A percentile compares a stretch with the other conserved stretches of the same genome.
Evolutionary conservation across 805 yeast species (phyloP).

Genomic region (Saturnispora sanitii): DNA sequence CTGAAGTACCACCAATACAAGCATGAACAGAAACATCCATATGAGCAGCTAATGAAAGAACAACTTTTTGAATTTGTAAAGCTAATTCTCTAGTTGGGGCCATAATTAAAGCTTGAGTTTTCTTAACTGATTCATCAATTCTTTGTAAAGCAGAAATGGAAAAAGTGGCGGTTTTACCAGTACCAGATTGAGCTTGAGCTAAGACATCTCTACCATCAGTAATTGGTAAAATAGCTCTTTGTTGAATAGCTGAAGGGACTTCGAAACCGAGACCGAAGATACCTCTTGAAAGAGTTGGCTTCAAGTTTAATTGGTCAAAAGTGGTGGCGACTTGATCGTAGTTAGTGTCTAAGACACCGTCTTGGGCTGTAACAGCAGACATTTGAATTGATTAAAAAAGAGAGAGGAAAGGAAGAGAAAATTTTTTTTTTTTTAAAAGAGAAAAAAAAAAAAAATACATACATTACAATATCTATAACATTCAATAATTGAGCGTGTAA

Average conservation of each 20-base stretch:
- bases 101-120: constrained; percentile 86
- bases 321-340: constrained; percentile 41
- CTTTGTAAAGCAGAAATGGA: constrained; percentile 52
- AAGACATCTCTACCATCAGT: constrained; percentile 63
- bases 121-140: constrained; percentile 60
- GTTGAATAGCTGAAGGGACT: constrained; percentile 74
- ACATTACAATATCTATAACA: background rate
- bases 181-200: constrained; percentile 86
- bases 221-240: constrained; percentile 70
- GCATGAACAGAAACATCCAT: constrained; percentile 90
- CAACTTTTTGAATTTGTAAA: constrained; percentile 89
- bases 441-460: background rate
- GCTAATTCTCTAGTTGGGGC: constrained; percentile 99
- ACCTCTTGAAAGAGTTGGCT: constrained; percentile 51
- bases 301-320: constrained; percentile 68
- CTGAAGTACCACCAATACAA: constrained; percentile 93
- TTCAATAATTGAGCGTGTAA: background rate
- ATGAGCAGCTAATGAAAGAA: constrained; percentile 80
- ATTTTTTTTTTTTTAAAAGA: background rate
- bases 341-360: constrained; percentile 67
- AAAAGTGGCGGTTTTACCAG: constrained; percentile 87
- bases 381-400: constrained; percentile 1
- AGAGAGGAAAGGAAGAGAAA: background rate
- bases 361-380: constrained; percentile 26
- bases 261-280: constrained; percentile 77